Conservation (phyloP, 179 eudicot genomes). For the Monotropa hypopitys region DNA sequence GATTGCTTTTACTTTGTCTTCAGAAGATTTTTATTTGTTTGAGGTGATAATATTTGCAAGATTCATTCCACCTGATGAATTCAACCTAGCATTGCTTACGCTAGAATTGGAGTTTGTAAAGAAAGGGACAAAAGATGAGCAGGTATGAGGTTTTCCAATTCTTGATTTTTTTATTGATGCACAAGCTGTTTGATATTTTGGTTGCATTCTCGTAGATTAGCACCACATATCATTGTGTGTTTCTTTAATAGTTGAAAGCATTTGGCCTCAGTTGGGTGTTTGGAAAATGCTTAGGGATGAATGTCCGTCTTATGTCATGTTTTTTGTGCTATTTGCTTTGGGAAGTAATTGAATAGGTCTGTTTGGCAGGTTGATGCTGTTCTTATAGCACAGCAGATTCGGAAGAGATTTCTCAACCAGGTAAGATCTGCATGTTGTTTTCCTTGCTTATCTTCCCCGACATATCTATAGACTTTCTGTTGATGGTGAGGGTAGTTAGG, state of each 20-base stretch:
- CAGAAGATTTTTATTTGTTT: constrained; percentile 3
- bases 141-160: constrained; percentile 23
- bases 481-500: neutral
- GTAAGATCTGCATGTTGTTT: constrained; percentile 26
- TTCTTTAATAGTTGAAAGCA: neutral
- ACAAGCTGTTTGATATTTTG: neutral
- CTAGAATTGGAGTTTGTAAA: constrained; percentile 79
- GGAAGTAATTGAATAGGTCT: constrained; percentile 6
- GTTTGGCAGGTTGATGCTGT: constrained; percentile 68
- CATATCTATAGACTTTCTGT: neutral
- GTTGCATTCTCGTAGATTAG: neutral
- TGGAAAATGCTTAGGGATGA: constrained; percentile 1
- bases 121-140: constrained; percentile 53
- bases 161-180: neutral
- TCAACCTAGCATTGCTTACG: constrained; percentile 62
- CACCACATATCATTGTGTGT: neutral
- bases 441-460: neutral
- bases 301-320: neutral
- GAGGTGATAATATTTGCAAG: constrained; percentile 21
- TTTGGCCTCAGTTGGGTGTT: neutral
- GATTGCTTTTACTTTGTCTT: neutral
- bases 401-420: constrained; percentile 62
- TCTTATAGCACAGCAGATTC: constrained; percentile 50
- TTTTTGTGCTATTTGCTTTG: neutral
- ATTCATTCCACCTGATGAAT: constrained; percentile 63